These are phyloP conservation scores for Mucor racemosus DNA, from an alignment of 371 early-diverging fungal species.

Conservation along the genomic window DNA sequence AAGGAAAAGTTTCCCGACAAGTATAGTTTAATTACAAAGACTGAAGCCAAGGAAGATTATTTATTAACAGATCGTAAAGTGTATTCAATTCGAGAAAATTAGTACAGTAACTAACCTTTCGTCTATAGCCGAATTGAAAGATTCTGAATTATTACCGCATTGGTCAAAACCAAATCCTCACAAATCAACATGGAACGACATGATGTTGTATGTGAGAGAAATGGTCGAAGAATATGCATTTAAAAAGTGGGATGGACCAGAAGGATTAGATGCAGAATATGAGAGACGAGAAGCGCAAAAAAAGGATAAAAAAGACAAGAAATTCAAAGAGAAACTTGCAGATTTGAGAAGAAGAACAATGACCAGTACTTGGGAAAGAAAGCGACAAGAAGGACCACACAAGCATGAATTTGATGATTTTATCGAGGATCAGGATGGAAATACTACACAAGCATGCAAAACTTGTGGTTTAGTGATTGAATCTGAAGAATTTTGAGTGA, in stretches of 20 bases:
- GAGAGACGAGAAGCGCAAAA: constrained; percentile 84
- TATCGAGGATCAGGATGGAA: constrained; percentile 50
- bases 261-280: constrained; percentile 89
- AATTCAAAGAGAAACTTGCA: constrained; percentile 78
- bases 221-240: constrained; percentile 93
- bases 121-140: constrained; percentile 77
- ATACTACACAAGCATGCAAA: constrained; percentile 62
- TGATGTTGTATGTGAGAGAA: constrained; percentile 89
- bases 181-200: constrained; percentile 94
- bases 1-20: constrained; percentile 78
- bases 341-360: constrained; percentile 86
- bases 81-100: not conserved
- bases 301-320: constrained; percentile 79
- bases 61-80: constrained; percentile 82
- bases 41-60: constrained; percentile 90
- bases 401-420: constrained; percentile 73
- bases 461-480: constrained; percentile 76
- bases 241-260: constrained; percentile 90
- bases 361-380: constrained; percentile 77
- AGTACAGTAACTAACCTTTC: not conserved
- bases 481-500: constrained; percentile 71
- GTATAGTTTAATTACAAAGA: constrained; percentile 93
- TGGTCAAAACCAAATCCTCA: constrained; percentile 95
- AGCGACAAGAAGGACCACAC: constrained; percentile 68
- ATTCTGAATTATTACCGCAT: constrained; percentile 74